Evolutionary conservation across 768 basidiomycete genomes (phyloP), one percentile per base, ranked within the genome.

Genomic region (Podaxis carcinomalis): DNA sequence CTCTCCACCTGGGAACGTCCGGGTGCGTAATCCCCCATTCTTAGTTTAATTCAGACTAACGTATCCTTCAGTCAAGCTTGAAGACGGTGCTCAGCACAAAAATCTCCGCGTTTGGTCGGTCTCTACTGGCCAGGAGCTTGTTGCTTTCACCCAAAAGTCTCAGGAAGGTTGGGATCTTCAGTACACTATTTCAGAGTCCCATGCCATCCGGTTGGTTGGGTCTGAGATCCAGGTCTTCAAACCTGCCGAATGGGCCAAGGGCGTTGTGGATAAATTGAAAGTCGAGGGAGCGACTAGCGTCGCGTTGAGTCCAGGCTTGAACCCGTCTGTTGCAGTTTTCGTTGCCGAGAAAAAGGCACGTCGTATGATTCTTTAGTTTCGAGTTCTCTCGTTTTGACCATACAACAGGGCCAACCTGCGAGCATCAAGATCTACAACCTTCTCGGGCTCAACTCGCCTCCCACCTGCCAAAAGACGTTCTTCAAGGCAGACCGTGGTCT

Each of bases 1-100:
- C 70, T 99, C 46, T 95, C 93, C 56, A 95, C 93, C 51, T 98
- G 95, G 93, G 95, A 98, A 76, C 85, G 97, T 61, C 92, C 90
- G 66, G 79, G 87, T 87, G 68, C 55, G 80, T 72, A 56, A 13
- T 59, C 14, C 7, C 57, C 39, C 7, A 51, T 13, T 27, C 7
- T 11, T 57, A 49, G 23, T 6, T 39, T 49, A 35, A 40, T 35
- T 36, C 53, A 21, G 16, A 47, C 27, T 25, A 10, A 47, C 44
- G 14, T n/a, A 59, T 53, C 54, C 25, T 4, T 14, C 64, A 83
- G 85, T 86, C 68, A 97, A 97, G 76, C 83, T 91, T 53, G 95
- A 94, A 71, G 95, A 95, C 65, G 93, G 91, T 57, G 72, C 84
- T 1, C 93, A 94, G 74, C 92, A 96, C 81, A 95, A 92, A 79